A percentile compares a stretch with the other conserved stretches of the same genome.
phyloP scores from a whole-genome alignment of 2,329 filamentous ascomycete species.

The Colletotrichum lini region DNA sequence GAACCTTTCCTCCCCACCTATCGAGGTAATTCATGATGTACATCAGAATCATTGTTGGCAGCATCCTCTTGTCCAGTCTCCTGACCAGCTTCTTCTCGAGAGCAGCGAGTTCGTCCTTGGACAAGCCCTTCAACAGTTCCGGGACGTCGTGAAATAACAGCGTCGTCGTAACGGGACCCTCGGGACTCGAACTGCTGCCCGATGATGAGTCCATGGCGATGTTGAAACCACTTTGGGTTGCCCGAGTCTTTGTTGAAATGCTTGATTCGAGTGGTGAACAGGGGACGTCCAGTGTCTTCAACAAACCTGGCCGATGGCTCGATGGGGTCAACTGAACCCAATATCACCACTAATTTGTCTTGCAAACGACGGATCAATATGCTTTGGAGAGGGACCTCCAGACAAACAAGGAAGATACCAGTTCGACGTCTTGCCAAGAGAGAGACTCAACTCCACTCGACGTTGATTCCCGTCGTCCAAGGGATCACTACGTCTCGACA shows the following conservation, averaged over 20 bases:
- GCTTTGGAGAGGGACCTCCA: too few relatives aligned
- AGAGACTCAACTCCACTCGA: too few relatives aligned
- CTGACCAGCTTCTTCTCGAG: constrained; percentile 71
- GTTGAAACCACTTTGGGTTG: background rate
- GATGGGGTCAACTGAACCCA: too few relatives aligned
- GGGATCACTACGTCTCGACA: too few relatives aligned
- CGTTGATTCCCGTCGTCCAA: too few relatives aligned
- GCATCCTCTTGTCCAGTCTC: constrained; percentile 73
- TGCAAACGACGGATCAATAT: too few relatives aligned
- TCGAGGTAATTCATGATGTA: constrained; percentile 80
- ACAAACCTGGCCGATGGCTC: too few relatives aligned
- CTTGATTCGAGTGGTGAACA: background rate
- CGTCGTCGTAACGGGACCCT: background rate
- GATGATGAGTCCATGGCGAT: background rate
- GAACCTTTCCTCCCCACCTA: constrained; percentile 40
- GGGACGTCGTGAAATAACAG: background rate
- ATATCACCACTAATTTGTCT: too few relatives aligned
- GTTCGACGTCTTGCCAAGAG: too few relatives aligned
- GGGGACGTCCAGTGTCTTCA: too few relatives aligned
- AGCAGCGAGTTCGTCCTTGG: constrained; percentile 42
- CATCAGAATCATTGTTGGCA: constrained; percentile 79
- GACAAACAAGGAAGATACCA: too few relatives aligned
- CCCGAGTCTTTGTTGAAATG: background rate
- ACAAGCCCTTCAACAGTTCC: constrained; percentile 22
- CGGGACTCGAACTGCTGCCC: constrained; percentile 11